Evolutionary conservation across 805 yeast genomes (phyloP), one percentile per base, ranked within the genome.

Genomic region (Teunomyces barrocoloradensis): DNA sequence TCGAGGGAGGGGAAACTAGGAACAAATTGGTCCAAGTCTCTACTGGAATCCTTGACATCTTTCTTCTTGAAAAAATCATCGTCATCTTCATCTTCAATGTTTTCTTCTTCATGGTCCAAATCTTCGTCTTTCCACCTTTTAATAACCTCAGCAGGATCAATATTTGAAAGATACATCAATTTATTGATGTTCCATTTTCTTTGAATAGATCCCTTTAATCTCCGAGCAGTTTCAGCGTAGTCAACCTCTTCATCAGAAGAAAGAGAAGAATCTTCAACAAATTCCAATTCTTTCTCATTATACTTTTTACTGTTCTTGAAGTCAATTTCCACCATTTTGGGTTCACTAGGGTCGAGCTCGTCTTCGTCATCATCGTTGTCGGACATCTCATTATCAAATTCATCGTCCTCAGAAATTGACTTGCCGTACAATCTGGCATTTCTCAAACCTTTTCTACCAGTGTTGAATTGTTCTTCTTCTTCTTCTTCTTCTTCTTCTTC

Each of bases 131-230:
- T 80, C 95, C 95, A 88, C 65, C 91, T 78, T 35, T 70, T 71
- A 41, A 89, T 72, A 29, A 79, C 94, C 53, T 86, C 94, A 1
- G 69, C 73, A 0, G 97, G 91, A 10, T 82, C 80, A 36, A 89
- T 74, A 55, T 88, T 85, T 48, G 85, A 82, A 80, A 87, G 76
- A 64, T 94, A 92, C 4, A 94, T 71, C 47, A 92, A 69, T 59
- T 87, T 88, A 56, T 85, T 83, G 51, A 92, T 80, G 64, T 92
- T 88, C 91, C 95, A 88, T 49, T 71, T 66, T 74, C 79, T 57
- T 69, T 74, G 60, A 66, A 71, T 49, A 4, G 78, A 54, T n/a
- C 85, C 79, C 51, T 79, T 73, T 48, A 87, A 71, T 55, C 77
- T 82, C 4, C 81, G 62, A 0, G 96, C 96, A 34, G 86, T 72